A percentile compares a stretch with the other conserved stretches of the same genome.
These are phyloP conservation scores for Amniculicola lignicola DNA, from an alignment of 495 filamentous ascomycete species.

Conservation along the genomic window DNA sequence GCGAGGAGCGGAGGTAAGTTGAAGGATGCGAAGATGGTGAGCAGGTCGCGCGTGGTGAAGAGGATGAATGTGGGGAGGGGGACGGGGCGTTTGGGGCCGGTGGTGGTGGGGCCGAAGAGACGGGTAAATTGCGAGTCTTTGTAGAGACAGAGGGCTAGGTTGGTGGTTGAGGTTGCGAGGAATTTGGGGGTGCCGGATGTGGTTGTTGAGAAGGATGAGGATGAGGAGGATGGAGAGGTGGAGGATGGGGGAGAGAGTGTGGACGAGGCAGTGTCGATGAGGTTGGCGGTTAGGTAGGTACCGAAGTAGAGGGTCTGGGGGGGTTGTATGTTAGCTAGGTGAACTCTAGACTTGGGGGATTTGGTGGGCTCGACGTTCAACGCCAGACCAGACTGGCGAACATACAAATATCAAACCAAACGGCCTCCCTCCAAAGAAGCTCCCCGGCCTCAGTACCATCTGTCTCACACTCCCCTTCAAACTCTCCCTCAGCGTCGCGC, in stretches of 20 bases:
- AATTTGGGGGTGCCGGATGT: slow-evolving; percentile 81
- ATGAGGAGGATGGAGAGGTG: too few relatives aligned
- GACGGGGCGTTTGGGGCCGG: slow-evolving; percentile 50
- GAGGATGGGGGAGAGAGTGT: slow-evolving; percentile 58
- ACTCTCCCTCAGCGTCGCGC: slow-evolving; percentile 64
- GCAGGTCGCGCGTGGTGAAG: slow-evolving; percentile 79
- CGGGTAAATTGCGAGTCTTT: slow-evolving; percentile 86
- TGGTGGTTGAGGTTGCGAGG: slow-evolving; percentile 72
- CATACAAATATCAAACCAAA: slow-evolving; percentile 74
- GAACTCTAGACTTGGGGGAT: background rate
- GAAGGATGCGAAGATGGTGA: slow-evolving; percentile 93
- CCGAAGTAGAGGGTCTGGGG: slow-evolving; percentile 68
- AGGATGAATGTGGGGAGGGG: slow-evolving; percentile 65
- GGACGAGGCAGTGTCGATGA: slow-evolving; percentile 75
- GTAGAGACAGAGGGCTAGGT: slow-evolving; percentile 87
- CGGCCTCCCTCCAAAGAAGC: slow-evolving; percentile 72
- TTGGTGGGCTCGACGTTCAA: too few relatives aligned
- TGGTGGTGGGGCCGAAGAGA: slow-evolving; percentile 60
- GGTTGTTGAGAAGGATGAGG: slow-evolving; percentile 52
- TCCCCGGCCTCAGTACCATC: slow-evolving; percentile 65
- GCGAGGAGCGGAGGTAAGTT: slow-evolving; percentile 81
- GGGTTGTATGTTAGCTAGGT: slow-evolving; percentile 2
- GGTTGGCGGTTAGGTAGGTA: slow-evolving; percentile 88
- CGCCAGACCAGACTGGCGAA: too few relatives aligned
- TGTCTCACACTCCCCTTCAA: slow-evolving; percentile 60